Percentiles rank a stretch among this genome's conserved stretches.
Conservation (phyloP, 1,284 basidiomycete species). For the Puccinia triticina region DNA sequence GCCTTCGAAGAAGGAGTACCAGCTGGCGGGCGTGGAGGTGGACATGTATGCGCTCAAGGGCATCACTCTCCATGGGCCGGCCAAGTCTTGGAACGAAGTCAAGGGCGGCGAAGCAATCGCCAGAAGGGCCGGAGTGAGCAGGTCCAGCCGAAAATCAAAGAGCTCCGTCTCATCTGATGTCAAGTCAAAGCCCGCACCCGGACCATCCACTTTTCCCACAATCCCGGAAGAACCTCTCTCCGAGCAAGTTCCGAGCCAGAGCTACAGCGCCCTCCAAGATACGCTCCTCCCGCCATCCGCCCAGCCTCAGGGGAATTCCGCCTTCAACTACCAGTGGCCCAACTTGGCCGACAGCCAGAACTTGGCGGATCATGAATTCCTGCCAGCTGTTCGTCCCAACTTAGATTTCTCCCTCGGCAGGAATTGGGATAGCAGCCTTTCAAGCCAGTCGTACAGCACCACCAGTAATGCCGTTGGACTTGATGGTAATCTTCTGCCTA, state of each 20-base stretch:
- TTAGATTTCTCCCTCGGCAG: not conserved
- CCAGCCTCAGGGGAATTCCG: not conserved
- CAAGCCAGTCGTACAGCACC: not conserved
- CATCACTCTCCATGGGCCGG: constrained; percentile 25
- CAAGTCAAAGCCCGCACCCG: not conserved
- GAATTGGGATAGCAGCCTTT: no score
- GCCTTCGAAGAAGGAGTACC: constrained; percentile 47
- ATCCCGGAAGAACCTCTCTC: not conserved
- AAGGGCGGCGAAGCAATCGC: not conserved
- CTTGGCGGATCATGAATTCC: not conserved
- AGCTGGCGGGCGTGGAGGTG: constrained; percentile 31
- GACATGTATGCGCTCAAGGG: constrained; percentile 48
- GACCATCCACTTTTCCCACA: not conserved
- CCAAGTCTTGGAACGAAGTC: constrained; percentile 21
- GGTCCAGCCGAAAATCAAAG: not conserved
- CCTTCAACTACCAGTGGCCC: not conserved
- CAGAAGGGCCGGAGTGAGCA: not conserved
- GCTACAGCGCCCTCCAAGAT: not conserved
- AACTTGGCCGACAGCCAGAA: not conserved
- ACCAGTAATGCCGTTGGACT: not conserved
- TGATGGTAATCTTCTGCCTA: not conserved
- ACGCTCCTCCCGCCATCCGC: not conserved
- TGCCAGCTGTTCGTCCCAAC: not conserved
- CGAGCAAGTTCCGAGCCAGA: not conserved
- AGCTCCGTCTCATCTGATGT: not conserved